Conservation (phyloP, 805 yeast genomes). For the Yamadazyma scolyti region DNA sequence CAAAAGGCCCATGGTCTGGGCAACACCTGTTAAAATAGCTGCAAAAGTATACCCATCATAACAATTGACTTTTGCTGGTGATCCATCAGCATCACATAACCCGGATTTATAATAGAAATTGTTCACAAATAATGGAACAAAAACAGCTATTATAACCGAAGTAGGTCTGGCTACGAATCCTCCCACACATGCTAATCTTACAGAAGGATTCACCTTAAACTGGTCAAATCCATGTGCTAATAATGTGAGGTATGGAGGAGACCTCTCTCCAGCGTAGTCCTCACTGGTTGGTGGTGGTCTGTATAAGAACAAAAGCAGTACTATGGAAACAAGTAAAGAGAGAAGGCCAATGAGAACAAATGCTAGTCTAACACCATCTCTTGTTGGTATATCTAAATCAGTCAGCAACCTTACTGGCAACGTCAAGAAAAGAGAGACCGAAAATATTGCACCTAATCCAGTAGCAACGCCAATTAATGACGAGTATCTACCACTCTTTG, state of each 20-base stretch:
- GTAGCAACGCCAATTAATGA: conserved; percentile 60
- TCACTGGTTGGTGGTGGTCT: conserved; percentile 29
- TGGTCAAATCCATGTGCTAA: conserved; percentile 43
- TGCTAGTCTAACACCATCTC: conserved; percentile 42
- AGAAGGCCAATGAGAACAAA: conserved; percentile 46
- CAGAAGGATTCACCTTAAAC: conserved; percentile 42
- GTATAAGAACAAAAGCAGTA: conserved; percentile 44
- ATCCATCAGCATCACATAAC: conserved; percentile 36
- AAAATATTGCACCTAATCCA: conserved; percentile 65
- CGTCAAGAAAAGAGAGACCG: conserved; percentile 53
- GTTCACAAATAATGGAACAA: conserved; percentile 62
- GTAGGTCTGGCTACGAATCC: conserved; percentile 62
- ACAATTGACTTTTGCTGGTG: conserved; percentile 32
- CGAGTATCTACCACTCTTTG: conserved; percentile 46
- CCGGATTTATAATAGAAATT: conserved; percentile 51
- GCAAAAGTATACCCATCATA: conserved; percentile 62
- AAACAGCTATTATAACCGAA: conserved; percentile 54
- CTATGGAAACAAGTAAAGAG: conserved; percentile 34
- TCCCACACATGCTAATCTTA: conserved; percentile 57
- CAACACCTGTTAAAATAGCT: conserved; percentile 67
- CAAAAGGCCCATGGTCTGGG: conserved; percentile 53
- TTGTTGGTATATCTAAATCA: conserved; percentile 26
- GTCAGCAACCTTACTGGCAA: conserved; percentile 50
- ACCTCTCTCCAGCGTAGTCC: conserved; percentile 7
- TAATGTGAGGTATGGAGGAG: conserved; percentile 18